phyloP scores from a whole-genome alignment of 1,284 basidiomycete species.

The Phellopilus nigrolimitatus region DNA sequence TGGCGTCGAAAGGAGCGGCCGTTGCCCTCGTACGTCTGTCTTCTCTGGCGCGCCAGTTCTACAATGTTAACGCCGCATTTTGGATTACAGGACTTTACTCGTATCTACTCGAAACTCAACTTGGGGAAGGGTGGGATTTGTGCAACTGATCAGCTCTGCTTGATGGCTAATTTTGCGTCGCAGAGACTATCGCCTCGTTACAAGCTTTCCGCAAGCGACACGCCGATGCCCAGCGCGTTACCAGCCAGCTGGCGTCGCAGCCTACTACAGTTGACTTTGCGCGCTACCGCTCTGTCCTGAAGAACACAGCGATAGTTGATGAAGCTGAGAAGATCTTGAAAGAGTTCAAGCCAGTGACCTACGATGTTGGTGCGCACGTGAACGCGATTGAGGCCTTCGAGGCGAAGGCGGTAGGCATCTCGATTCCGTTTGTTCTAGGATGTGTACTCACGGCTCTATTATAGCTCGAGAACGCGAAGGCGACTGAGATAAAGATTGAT shows the following conservation, averaged over 20 bases:
- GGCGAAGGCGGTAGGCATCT: slow-evolving; percentile 79
- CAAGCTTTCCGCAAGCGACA: slow-evolving; percentile 97
- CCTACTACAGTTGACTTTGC: slow-evolving; percentile 83
- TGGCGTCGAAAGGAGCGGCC: slow-evolving; percentile 80
- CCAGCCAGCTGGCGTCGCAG: slow-evolving; percentile 65
- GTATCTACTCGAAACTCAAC: slow-evolving; percentile 86
- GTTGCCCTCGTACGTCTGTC: slow-evolving; percentile 64
- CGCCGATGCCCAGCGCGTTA: slow-evolving; percentile 79
- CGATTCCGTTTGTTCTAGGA: slow-evolving; percentile 2
- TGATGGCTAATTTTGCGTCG: background rate
- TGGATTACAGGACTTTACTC: slow-evolving; percentile 76
- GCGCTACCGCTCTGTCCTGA: slow-evolving; percentile 87
- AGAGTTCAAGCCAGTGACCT: slow-evolving; percentile 94
- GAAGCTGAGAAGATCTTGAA: slow-evolving; percentile 89
- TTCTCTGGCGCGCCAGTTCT: slow-evolving; percentile 21
- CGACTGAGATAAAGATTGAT: slow-evolving; percentile 89
- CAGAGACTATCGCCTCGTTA: slow-evolving; percentile 86
- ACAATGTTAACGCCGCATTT: slow-evolving; percentile 3
- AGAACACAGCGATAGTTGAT: slow-evolving; percentile 90
- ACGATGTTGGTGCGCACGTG: slow-evolving; percentile 88
- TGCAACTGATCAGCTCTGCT: background rate
- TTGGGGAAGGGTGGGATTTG: slow-evolving; percentile 80
- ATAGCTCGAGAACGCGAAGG: slow-evolving; percentile 88
- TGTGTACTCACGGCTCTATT: slow-evolving; percentile 15
- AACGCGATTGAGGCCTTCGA: slow-evolving; percentile 98